Conservation (phyloP, 192 early-diverging fungal species). For the Jimgerdemannia flammicorona region DNA sequence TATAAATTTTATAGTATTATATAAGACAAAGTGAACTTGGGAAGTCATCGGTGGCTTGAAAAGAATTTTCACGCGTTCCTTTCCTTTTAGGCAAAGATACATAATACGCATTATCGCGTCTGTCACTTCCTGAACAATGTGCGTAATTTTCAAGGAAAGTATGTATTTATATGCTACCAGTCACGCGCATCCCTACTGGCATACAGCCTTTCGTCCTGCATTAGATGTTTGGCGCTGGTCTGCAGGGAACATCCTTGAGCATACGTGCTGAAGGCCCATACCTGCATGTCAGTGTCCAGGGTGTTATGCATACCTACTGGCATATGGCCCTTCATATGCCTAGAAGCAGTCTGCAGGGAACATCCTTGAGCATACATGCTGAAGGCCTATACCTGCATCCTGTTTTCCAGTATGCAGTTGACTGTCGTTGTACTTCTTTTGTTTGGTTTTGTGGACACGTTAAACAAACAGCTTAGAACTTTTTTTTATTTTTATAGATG, state of each 20-base stretch:
- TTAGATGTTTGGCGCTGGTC: conserved; percentile 26
- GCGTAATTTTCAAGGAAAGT: conserved; percentile 15
- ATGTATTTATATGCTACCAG: conserved; percentile 13
- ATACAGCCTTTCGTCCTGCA: conserved; percentile 19
- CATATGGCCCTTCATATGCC: conserved; percentile 23
- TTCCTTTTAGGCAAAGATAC: not conserved
- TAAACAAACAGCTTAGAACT: not conserved
- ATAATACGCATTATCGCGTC: not conserved
- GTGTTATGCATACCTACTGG: conserved; percentile 20
- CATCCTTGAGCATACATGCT: conserved; percentile 3
- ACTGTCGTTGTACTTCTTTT: conserved; percentile 8
- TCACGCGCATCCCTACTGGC: conserved; percentile 22
- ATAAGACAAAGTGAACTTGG: too few species aligned
- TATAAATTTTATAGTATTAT: too few species aligned
- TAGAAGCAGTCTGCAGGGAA: conserved; percentile 13
- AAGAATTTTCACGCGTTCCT: not conserved
- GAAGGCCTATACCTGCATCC: conserved; percentile 12
- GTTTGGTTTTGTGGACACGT: not conserved
- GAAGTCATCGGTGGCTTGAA: not conserved
- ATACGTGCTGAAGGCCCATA: conserved; percentile 11
- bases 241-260: conserved; percentile 16
- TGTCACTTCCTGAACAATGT: not conserved
- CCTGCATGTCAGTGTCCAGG: conserved; percentile 24
- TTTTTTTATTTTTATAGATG: conserved; percentile 10
- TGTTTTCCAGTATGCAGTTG: conserved; percentile 22